Evolutionary conservation across 306 rosid species (phyloP).

Genomic region (Glycine soja): DNA sequence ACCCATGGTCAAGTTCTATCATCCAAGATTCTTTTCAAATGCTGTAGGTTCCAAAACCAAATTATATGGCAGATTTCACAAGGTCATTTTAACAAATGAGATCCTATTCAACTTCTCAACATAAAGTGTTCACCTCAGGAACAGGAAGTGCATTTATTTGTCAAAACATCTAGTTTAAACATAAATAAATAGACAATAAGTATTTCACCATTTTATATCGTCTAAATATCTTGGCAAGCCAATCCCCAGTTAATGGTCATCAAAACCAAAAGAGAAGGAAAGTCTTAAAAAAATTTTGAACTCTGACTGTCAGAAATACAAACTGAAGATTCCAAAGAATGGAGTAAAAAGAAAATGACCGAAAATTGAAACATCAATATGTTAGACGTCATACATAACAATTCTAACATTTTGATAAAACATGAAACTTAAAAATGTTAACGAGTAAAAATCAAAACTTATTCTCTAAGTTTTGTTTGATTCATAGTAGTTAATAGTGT

Average conservation of each 20-base stretch:
- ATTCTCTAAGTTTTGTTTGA: background rate
- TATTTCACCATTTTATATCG: background rate
- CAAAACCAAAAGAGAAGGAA: conserved; percentile 6
- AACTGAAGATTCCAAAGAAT: background rate
- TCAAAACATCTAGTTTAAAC: background rate
- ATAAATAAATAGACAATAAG: background rate
- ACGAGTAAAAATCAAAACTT: background rate
- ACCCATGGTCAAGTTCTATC: conserved; percentile 9
- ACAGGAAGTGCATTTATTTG: background rate
- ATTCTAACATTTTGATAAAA: conserved; percentile 9
- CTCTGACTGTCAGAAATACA: background rate
- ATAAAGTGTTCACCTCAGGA: background rate
- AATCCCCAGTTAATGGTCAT: background rate
- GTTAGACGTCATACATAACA: background rate
- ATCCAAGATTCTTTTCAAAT: conserved; percentile 6
- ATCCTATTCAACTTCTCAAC: background rate
- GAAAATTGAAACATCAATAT: background rate
- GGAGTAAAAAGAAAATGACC: background rate
- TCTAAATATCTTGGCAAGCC: conserved; percentile 16
- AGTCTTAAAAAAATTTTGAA: background rate
- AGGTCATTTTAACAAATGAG: background rate
- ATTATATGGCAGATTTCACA: conserved; percentile 20
- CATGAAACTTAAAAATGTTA: background rate
- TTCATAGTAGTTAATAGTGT: background rate
- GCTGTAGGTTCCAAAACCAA: conserved; percentile 16